Evolutionary conservation across 2,329 filamentous ascomycete genomes (phyloP), one percentile per base, ranked within the genome.

Genomic region (Zasmidium cellare): DNA sequence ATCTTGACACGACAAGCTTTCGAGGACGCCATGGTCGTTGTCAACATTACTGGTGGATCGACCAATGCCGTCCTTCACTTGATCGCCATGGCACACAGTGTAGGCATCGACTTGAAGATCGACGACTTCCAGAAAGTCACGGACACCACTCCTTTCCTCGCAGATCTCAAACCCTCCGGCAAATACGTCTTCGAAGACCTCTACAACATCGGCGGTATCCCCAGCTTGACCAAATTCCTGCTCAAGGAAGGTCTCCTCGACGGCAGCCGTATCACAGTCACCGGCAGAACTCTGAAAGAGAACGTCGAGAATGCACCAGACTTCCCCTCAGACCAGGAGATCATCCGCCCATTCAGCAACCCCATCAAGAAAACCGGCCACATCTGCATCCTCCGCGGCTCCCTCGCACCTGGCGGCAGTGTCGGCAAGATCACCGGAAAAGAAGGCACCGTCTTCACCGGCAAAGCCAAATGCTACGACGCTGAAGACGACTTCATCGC

Each of bases 381-480:
- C 69, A 85, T 91, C 64, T 87, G 89, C 75, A 90, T 91, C 65
- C 80, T 91, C 6, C 82, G 86, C 51, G 88, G 88, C 25, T 85
- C 82, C 18, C 79, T 91, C 38, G 87, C 88, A 2, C 88, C 88
- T 0, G 87, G 84, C 56, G 88, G 88, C 51, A 84, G 80, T 60
- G 88, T 91, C 1, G 88, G 87, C 47, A 91, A 91, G 76, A 91
- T 91, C 71, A 91, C 88, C 2, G 88, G 88, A 46, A 90, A 91
- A 74, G 88, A 91, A 75, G 88, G 88, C 20, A 80, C 83, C 12
- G 69, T 76, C 9, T 91, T 91, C 74, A 83, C 79, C 1, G 88
- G 88, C 51, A 88, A 86, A 69, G 88, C 88, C 2, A 85, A 84
- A 64, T 86, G 87, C 65, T 91, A 87, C 72, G 85, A 91, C 68